These are phyloP conservation scores for Globisporangium echinulatum DNA, from an alignment of 352 stramenopile genomes.

Conservation along the genomic window DNA sequence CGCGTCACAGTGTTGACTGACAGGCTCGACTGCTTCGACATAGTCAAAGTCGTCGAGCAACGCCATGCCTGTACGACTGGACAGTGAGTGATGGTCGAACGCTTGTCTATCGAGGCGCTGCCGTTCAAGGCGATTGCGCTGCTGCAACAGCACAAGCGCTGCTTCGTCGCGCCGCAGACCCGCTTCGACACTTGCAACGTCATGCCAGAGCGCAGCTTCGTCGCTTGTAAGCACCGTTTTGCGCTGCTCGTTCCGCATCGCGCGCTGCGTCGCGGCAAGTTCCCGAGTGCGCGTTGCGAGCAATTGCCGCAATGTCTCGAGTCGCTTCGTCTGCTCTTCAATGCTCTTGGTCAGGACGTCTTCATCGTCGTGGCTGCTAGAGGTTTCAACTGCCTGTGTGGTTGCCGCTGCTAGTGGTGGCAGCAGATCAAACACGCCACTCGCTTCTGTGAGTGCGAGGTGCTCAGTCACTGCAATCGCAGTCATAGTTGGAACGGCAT, in stretches of 20 bases:
- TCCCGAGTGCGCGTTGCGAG: constrained; percentile 41
- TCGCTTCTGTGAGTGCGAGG: constrained; percentile 1
- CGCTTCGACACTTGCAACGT: constrained; percentile 41
- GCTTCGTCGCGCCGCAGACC: constrained; percentile 31
- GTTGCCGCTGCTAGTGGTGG: not conserved
- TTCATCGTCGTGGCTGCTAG: constrained; percentile 20
- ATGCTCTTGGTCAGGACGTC: constrained; percentile 55
- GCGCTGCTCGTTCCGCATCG: constrained; percentile 43
- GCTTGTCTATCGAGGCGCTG: constrained; percentile 23
- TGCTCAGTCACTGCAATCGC: too few species aligned
- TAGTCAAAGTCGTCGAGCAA: constrained; percentile 28
- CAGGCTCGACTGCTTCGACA: constrained; percentile 16
- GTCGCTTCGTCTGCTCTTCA: constrained; percentile 42
- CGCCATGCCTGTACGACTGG: too few species aligned
- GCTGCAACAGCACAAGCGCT: constrained; percentile 27
- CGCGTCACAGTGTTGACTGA: not conserved
- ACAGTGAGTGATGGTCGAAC: too few species aligned
- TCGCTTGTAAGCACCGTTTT: constrained; percentile 35
- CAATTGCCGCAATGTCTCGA: constrained; percentile 35
- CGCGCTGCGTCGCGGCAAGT: constrained; percentile 31
- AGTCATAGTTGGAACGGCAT: not conserved
- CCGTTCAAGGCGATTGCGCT: constrained; percentile 45
- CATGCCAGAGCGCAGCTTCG: constrained; percentile 35
- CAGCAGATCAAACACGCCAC: constrained; percentile 2
- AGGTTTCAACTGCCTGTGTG: constrained; percentile 2